Base-by-base conservation (phyloP, 306 rosid species). In the Nissolia schottii region DNA sequence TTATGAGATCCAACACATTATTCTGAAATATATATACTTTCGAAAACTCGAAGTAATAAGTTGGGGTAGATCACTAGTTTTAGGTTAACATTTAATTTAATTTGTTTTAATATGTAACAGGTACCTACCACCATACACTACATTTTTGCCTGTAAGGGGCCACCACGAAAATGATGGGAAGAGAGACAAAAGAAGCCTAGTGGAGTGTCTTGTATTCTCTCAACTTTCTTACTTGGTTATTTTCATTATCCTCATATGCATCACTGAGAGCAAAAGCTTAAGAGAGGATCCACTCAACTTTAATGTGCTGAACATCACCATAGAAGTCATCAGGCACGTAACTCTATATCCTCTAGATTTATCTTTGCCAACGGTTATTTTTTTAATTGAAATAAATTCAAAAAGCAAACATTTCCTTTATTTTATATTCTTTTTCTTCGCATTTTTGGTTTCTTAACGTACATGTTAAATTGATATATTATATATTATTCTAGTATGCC, bases 281-380 rank as follows among this genome's bases (percentile, higher is more conserved):
- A 81, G 71, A 55, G 67, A 82, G 1, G 83, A 82, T 78, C 80
- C 83, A 11, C 75, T 69, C 77, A 82, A 74, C 43, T 82, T 82
- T 60, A 82, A 64, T 1, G 83, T 82, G 20, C 2, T 82, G 0
- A 82, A 78, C 5, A 78, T 78, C 29, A 62, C 55, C 14, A 1
- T 82, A 34, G 86, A 82, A 74, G 78, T 82, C 19, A 29, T 78
- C 19, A 82, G 86, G 85, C n/a, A n/a, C n/a, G n/a, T n/a, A n/a
- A n/a, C n/a, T n/a, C n/a, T n/a, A n/a, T n/a, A n/a, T n/a, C n/a
- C 48, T 48, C 16, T 51, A 51, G 13, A 51, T 48, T 22, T 23
- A 14, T 19, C 7, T 3, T n/a, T 35, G 3, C 54, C 38, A 7
- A 20, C 6, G 23, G 1, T 5, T 22, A 11, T 32, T 5, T 11